Conservation (phyloP, 495 filamentous ascomycete species). For the Eremomyces bilateralis region DNA sequence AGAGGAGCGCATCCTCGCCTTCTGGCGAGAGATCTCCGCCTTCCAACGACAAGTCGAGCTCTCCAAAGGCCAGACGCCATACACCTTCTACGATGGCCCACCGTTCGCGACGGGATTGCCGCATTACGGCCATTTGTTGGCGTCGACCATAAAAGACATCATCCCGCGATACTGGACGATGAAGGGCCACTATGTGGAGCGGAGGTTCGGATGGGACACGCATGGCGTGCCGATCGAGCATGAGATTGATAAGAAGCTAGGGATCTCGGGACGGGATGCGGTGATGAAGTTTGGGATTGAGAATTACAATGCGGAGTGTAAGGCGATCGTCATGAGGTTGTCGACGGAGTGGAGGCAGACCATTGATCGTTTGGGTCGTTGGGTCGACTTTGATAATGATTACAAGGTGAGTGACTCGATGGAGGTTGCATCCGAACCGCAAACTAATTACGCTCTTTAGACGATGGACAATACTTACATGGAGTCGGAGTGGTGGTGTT, state of each 20-base stretch:
- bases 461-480: constrained; percentile 90
- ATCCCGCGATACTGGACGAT: constrained; percentile 95
- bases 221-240: constrained; percentile 93
- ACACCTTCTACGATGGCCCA: constrained; percentile 57
- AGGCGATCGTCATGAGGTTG: constrained; percentile 86
- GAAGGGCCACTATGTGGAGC: constrained; percentile 76
- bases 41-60: constrained; percentile 61
- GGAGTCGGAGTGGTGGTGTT: constrained; percentile 95
- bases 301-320: constrained; percentile 84
- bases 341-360: constrained; percentile 75
- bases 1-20: constrained; percentile 58
- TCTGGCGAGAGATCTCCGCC: constrained; percentile 80
- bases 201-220: constrained; percentile 68
- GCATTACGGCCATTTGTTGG: constrained; percentile 89
- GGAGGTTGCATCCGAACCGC: constrained; percentile 1
- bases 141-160: constrained; percentile 94
- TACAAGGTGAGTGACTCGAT: constrained; percentile 50
- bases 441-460: constrained; percentile 18
- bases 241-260: constrained; percentile 95
- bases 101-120: constrained; percentile 56
- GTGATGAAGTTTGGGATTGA: constrained; percentile 73
- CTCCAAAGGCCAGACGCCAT: constrained; percentile 47
- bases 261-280: constrained; percentile 70
- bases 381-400: constrained; percentile 97
- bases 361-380: constrained; percentile 76